These are phyloP conservation scores for Populus hybrid DNA, from an alignment of 441 rosid species.

Conservation along the genomic window DNA sequence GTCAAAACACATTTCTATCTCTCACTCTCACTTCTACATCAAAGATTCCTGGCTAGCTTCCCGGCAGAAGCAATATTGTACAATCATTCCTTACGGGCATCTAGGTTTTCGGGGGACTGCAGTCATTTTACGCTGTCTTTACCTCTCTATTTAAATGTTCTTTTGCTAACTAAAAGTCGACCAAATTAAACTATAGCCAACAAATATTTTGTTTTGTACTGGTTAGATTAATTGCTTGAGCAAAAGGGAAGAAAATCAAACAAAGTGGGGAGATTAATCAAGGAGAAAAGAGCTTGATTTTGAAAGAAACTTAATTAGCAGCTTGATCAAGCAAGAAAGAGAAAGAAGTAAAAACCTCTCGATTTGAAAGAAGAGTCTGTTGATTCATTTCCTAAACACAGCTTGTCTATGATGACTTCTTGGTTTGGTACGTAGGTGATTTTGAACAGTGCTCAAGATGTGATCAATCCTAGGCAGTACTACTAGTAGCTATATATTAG, in stretches of 20 bases:
- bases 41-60: conserved; percentile 14
- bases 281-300: background rate
- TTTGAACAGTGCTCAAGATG: background rate
- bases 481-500: background rate
- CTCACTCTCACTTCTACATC: background rate
- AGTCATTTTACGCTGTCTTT: background rate
- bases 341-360: background rate
- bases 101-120: background rate
- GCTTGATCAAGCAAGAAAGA: background rate
- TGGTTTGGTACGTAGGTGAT: too few relatives aligned
- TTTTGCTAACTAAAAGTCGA: background rate
- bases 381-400: background rate
- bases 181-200: background rate
- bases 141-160: background rate
- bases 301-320: too few relatives aligned
- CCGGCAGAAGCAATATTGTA: background rate
- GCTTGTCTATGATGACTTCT: background rate
- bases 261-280: background rate
- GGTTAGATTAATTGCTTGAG: background rate
- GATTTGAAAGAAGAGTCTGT: background rate
- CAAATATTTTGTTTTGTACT: background rate
- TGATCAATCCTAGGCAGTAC: too few relatives aligned
- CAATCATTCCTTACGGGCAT: background rate
- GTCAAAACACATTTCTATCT: conserved; percentile 31
- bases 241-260: background rate